A percentile compares a stretch with the other conserved stretches of the same genome.
These are phyloP conservation scores for Heliamphora exappendiculata DNA, from an alignment of 148 eudicot genomes.

Conservation along the genomic window DNA sequence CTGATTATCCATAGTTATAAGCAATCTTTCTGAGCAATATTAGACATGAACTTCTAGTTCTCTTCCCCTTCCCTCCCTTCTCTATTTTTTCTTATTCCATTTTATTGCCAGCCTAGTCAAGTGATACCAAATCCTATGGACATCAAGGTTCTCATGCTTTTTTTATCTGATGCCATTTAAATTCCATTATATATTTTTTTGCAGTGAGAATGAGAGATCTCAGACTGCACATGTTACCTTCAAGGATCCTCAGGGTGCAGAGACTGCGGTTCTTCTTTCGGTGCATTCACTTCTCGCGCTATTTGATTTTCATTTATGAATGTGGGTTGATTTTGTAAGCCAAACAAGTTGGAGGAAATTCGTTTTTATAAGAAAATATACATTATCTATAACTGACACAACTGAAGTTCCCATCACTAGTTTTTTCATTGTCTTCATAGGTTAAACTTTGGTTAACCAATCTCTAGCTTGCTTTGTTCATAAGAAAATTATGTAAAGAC, in stretches of 20 bases:
- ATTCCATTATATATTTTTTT: not conserved
- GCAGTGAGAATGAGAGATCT: slow-evolving; percentile 74
- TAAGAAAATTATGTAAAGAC: not conserved
- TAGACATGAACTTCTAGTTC: not conserved
- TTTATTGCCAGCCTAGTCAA: not conserved
- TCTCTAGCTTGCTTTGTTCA: not conserved
- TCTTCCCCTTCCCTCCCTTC: not conserved
- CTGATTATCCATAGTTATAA: not conserved
- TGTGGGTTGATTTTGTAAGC: not conserved
- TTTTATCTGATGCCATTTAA: slow-evolving; percentile 1
- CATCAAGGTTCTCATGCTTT: not conserved
- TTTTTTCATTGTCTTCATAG: not conserved
- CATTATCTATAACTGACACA: not conserved
- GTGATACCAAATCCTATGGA: not conserved
- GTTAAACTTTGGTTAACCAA: not conserved
- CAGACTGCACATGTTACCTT: slow-evolving; percentile 87
- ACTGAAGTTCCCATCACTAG: not conserved
- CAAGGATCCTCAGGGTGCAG: slow-evolving; percentile 79
- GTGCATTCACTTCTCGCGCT: slow-evolving; percentile 31
- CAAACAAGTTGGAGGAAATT: not conserved
- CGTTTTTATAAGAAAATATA: not conserved
- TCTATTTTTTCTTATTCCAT: not conserved
- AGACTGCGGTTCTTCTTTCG: slow-evolving; percentile 94
- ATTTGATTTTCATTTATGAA: not conserved
- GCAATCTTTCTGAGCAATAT: not conserved